Percentiles rank a stretch among this genome's conserved stretches.
Conservation (phyloP, 2,329 filamentous ascomycete genomes). For the Diplocarpon mali region DNA sequence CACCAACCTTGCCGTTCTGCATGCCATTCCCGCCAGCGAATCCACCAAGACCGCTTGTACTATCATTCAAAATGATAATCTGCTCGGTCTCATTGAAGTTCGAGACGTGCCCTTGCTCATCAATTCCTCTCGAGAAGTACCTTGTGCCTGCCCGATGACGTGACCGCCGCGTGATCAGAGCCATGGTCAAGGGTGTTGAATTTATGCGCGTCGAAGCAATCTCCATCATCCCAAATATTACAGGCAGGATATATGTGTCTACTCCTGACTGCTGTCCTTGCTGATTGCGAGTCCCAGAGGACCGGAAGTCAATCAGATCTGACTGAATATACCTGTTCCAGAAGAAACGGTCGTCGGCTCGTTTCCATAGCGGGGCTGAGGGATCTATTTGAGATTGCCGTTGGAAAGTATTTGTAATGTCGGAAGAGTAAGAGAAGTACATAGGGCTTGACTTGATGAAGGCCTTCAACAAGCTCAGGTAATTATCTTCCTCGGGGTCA, state of each 20-base stretch:
- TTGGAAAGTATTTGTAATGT: slow-evolving; percentile 95
- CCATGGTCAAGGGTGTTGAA: slow-evolving; percentile 70
- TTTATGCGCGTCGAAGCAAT: slow-evolving; percentile 83
- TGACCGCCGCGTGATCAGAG: slow-evolving; percentile 80
- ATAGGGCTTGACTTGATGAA: slow-evolving; percentile 77
- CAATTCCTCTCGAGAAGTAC: slow-evolving; percentile 89
- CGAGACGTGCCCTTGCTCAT: slow-evolving; percentile 88
- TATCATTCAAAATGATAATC: slow-evolving; percentile 79
- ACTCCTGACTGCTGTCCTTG: slow-evolving; percentile 61
- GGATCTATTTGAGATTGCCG: slow-evolving; percentile 70
- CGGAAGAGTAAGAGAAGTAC: slow-evolving; percentile 97
- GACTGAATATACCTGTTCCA: slow-evolving; percentile 93
- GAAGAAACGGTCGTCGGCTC: slow-evolving; percentile 95
- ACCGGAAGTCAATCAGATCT: slow-evolving; percentile 83
- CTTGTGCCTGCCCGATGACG: slow-evolving; percentile 81
- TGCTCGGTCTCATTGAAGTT: slow-evolving; percentile 99
- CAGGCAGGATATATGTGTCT: slow-evolving; percentile 87
- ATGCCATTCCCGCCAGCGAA: slow-evolving; percentile 69
- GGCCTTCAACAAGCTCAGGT: slow-evolving; percentile 69
- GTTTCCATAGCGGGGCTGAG: slow-evolving; percentile 71
- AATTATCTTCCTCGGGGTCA: slow-evolving; percentile 89
- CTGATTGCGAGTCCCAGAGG: slow-evolving; percentile 48
- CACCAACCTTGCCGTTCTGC: slow-evolving; percentile 58
- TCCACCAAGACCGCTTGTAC: slow-evolving; percentile 60
- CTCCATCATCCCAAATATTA: slow-evolving; percentile 93